phyloP scores from a whole-genome alignment of 1,139 yeast genomes.

The Meyerozyma guilliermondii region DNA sequence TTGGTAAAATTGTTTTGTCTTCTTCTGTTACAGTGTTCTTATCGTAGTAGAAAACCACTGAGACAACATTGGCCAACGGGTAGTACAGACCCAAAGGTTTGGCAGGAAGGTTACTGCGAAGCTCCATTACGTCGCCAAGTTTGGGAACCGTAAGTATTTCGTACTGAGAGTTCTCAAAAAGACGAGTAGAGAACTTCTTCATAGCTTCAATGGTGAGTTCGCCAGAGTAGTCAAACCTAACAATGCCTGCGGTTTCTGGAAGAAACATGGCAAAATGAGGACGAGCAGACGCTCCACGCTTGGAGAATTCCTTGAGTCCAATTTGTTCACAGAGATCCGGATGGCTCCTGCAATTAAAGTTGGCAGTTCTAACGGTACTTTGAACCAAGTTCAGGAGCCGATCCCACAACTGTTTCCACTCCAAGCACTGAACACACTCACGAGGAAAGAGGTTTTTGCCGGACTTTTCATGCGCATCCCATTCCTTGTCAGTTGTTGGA shows the following conservation, averaged over 20 bases:
- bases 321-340: slow-evolving; percentile 46
- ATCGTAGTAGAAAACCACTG: slow-evolving; percentile 54
- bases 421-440: slow-evolving; percentile 45
- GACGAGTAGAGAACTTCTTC: slow-evolving; percentile 28
- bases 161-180: slow-evolving; percentile 32
- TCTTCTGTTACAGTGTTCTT: slow-evolving; percentile 47
- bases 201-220: slow-evolving; percentile 19
- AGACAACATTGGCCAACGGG: slow-evolving; percentile 39
- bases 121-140: slow-evolving; percentile 37
- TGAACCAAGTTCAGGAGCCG: slow-evolving; percentile 45
- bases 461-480: slow-evolving; percentile 32
- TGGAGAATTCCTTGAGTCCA: slow-evolving; percentile 26
- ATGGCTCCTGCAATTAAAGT: slow-evolving; percentile 53
- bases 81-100: slow-evolving; percentile 30
- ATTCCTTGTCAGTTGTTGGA: slow-evolving; percentile 47
- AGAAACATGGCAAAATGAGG: slow-evolving; percentile 36
- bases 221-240: slow-evolving; percentile 33
- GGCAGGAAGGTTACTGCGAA: slow-evolving; percentile 27
- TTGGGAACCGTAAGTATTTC: slow-evolving; percentile 36
- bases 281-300: slow-evolving; percentile 5
- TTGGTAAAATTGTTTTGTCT: slow-evolving; percentile 56
- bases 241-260: slow-evolving; percentile 32
- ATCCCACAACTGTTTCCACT: slow-evolving; percentile 53
- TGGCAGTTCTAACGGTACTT: slow-evolving; percentile 45
- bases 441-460: slow-evolving; percentile 29